phyloP scores from a whole-genome alignment of 208 protist species.

The Porcisia deanei region DNA sequence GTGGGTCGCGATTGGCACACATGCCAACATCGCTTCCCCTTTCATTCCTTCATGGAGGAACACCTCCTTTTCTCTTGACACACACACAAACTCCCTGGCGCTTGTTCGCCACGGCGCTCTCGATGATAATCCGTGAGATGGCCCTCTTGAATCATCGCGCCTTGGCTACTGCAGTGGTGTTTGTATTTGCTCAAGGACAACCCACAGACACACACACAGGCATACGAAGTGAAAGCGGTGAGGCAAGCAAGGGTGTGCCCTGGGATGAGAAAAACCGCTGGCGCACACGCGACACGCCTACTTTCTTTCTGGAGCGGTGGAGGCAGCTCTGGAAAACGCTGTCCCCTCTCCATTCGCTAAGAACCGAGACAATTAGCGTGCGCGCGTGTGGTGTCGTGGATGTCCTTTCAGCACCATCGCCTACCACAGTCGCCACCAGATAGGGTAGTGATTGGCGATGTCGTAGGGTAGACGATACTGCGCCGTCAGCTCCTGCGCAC shows the following conservation, averaged over 20 bases:
- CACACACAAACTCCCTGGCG: not conserved
- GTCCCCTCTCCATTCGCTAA: not conserved
- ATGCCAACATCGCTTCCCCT: not conserved
- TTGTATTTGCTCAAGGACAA: not conserved
- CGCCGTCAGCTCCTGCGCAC: constrained; percentile 53
- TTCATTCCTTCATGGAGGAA: not conserved
- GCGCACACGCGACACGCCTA: not conserved
- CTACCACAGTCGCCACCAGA: constrained; percentile 86
- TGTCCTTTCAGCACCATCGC: not conserved
- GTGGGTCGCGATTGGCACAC: not conserved
- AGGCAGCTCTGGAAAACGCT: not conserved
- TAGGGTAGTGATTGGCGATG: constrained; percentile 67
- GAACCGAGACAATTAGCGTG: not conserved
- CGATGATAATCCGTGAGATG: not conserved
- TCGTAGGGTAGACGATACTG: constrained; percentile 74
- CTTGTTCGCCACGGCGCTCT: not conserved
- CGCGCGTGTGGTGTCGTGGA: not conserved
- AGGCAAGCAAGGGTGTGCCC: not conserved
- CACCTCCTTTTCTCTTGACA: not conserved
- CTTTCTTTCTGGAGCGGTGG: not conserved
- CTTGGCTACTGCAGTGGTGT: not conserved
- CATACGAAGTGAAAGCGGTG: not conserved
- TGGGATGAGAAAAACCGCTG: not conserved
- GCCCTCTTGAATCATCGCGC: not conserved
- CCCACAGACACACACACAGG: too few species aligned